Conservation (phyloP, 202 grass and related monocot genomes). For the Saccharum hybrid region DNA sequence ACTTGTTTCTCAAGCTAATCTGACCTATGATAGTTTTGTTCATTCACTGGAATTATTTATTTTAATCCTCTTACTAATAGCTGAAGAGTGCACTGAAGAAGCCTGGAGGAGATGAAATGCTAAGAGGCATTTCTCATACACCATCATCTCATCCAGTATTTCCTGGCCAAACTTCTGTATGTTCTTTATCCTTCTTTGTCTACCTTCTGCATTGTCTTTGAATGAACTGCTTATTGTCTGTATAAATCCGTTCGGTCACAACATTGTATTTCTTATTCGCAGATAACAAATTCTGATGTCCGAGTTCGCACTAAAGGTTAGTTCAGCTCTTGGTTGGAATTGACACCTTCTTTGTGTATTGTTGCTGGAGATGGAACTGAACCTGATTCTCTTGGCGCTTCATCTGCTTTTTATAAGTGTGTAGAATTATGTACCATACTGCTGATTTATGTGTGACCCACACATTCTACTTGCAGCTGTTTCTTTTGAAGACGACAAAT, state of each 20-base stretch:
- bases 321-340: conserved; percentile 18
- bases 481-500: conserved; percentile 54
- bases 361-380: conserved; percentile 14
- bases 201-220: conserved; percentile 18
- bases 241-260: conserved; percentile 1
- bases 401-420: conserved; percentile 35
- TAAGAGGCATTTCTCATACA: conserved; percentile 47
- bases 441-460: background rate
- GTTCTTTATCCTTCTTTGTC: conserved; percentile 21
- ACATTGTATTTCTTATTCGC: conserved; percentile 19
- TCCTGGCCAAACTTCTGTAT: conserved; percentile 48
- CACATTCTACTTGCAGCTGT: conserved; percentile 57
- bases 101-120: conserved; percentile 22
- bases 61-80: conserved; percentile 47
- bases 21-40: conserved; percentile 22
- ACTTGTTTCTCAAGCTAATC: conserved; percentile 24
- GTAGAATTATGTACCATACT: conserved; percentile 1
- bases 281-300: conserved; percentile 56
- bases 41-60: conserved; percentile 32
- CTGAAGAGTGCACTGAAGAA: conserved; percentile 56
- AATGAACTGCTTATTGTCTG: conserved; percentile 21
- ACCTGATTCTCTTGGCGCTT: conserved; percentile 17
- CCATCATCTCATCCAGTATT: conserved; percentile 32
- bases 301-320: conserved; percentile 51
- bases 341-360: conserved; percentile 13